Evolutionary conservation across 1,139 yeast genomes (phyloP), one percentile per base, ranked within the genome.

Genomic region (Meyerozyma guilliermondii): DNA sequence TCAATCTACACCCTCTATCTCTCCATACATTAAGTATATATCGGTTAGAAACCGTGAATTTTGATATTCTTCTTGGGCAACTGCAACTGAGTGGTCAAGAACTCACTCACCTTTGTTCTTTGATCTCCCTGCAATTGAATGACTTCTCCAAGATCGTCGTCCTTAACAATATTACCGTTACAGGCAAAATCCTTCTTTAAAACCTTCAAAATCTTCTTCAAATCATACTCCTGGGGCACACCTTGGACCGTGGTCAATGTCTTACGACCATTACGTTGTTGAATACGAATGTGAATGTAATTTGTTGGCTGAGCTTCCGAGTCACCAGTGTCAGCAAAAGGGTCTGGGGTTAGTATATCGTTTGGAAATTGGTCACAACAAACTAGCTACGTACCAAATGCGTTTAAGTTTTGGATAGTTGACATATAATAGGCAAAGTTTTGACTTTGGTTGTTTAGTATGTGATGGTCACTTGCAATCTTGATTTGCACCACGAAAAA

Each of bases 301-400:
- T 87, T 89, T 50, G 95, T 83, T 62, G 95, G 86, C 74, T 91
- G 94, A 59, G 95, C 87, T 70, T 91, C 97, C 74, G 94, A 95
- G 81, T 92, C 98, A 78, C 97, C 98, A 72, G 97, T 91, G 72
- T 92, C 98, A 83, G 98, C 97, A 83, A 92, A 92, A 56, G 98
- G 98, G 76, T 92, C 96, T 78, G 33, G 11, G 18, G 58, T 58
- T 58, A 55, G 61, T 51, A 44, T 20, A 20, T 2, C 6, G 5
- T 20, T 20, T 20, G 22, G 7, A 20, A 20, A 7, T 20, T 20
- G 22, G 22, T 4, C 22, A 20, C 7, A 11, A 16, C 29, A 5
- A 24, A n/a, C 20, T 23, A 36, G 14, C 30, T 35, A 74, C 83
- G 48, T 75, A 80, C 84, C 87, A 80, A 91, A 91, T 58, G 96